These are phyloP conservation scores for Entelexis paramagnoliae DNA, from an alignment of 1,139 yeast species.

Conservation along the genomic window DNA sequence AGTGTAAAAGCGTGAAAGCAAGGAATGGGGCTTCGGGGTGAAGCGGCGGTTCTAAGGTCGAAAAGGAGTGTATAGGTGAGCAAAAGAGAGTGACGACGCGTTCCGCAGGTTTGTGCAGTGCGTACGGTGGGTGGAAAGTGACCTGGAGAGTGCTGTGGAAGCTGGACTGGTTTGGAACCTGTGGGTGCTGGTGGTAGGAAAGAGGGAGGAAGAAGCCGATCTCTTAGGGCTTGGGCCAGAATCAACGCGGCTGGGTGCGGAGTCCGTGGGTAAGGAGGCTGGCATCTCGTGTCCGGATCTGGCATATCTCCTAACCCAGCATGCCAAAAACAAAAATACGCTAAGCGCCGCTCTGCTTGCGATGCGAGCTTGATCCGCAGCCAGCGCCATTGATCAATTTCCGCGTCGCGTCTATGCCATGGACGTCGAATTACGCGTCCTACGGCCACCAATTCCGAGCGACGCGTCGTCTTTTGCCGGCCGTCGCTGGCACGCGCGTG, in stretches of 20 bases:
- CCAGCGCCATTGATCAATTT: neutral
- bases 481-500: neutral
- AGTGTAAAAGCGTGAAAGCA: neutral
- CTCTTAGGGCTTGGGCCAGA: conserved; percentile 3
- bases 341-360: neutral
- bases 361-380: neutral
- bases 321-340: conserved; percentile 3
- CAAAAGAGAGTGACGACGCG: conserved; percentile 2
- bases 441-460: no score
- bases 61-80: conserved; percentile 15
- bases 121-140: conserved; percentile 1
- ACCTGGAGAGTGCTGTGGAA: neutral
- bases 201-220: neutral
- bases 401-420: neutral
- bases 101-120: neutral
- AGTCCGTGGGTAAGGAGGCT: conserved; percentile 5
- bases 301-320: neutral
- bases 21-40: neutral
- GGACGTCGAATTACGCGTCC: no score
- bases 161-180: neutral
- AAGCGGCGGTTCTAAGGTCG: neutral
- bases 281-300: conserved; percentile 8
- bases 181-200: neutral
- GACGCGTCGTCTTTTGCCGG: neutral
- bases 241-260: conserved; percentile 7